Conservation (phyloP, 2,329 filamentous ascomycete species). For the Nemania sp. region DNA sequence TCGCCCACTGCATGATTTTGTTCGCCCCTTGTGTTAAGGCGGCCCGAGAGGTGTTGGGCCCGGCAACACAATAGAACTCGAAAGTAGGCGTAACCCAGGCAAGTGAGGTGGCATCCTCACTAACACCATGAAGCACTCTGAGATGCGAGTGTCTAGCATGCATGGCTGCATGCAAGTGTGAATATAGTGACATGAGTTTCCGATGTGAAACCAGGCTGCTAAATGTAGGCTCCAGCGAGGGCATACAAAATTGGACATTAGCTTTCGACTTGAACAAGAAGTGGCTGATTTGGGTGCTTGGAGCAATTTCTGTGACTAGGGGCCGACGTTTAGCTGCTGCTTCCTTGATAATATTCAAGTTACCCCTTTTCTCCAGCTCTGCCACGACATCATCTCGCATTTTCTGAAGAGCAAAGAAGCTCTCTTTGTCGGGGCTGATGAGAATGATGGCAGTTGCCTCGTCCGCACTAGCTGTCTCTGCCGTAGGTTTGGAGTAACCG, state of each 20-base stretch:
- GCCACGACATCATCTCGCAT: constrained; percentile 66
- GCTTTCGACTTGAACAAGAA: constrained; percentile 94
- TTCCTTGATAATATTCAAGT: constrained; percentile 72
- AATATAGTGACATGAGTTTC: constrained; percentile 82
- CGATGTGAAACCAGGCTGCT: constrained; percentile 60
- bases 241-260: constrained; percentile 96
- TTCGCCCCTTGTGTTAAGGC: constrained; percentile 85
- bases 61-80: constrained; percentile 94
- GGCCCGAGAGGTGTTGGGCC: constrained; percentile 66
- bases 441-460: constrained; percentile 89
- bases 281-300: constrained; percentile 80
- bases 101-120: constrained; percentile 75
- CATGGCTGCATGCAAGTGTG: constrained; percentile 80
- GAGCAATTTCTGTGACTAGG: constrained; percentile 73
- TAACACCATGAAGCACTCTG: constrained; percentile 82
- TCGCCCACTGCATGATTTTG: constrained; percentile 88
- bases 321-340: constrained; percentile 75
- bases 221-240: constrained; percentile 75
- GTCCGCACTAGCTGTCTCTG: constrained; percentile 64
- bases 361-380: constrained; percentile 76
- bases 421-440: constrained; percentile 90
- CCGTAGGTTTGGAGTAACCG: constrained; percentile 47
- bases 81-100: constrained; percentile 92
- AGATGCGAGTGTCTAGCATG: constrained; percentile 83
- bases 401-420: constrained; percentile 85